Conservation (phyloP, 345 rosid genomes). For the Melastoma malabathricum region DNA sequence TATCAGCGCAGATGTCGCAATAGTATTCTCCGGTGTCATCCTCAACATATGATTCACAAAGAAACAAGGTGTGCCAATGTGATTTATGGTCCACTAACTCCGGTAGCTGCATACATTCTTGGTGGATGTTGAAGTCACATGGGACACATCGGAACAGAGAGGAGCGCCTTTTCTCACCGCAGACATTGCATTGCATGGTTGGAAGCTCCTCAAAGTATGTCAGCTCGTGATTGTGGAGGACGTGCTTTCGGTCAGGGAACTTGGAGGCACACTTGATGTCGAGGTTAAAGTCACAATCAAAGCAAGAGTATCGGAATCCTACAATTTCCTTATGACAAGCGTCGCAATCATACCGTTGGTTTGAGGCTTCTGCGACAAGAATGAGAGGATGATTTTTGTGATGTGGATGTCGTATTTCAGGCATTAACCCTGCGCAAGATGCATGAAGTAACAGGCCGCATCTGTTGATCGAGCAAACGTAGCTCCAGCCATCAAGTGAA, state of each 20-base stretch:
- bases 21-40: neutral
- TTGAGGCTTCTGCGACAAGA: neutral
- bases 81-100: rapidly evolving
- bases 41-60: neutral
- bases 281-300: neutral
- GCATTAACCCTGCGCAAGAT: neutral
- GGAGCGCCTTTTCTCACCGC: too few relatives aligned
- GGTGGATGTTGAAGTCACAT: too few relatives aligned
- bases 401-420: neutral
- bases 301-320: rapidly evolving
- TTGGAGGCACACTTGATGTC: rapidly evolving
- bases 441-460: rapidly evolving
- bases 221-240: too few relatives aligned
- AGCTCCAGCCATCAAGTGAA: neutral
- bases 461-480: neutral
- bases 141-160: too few relatives aligned
- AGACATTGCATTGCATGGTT: too few relatives aligned
- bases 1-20: neutral
- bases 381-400: neutral
- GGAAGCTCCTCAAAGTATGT: too few relatives aligned
- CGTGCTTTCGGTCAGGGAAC: too few relatives aligned
- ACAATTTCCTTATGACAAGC: rapidly evolving
- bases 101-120: neutral
- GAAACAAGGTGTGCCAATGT: rapidly evolving
- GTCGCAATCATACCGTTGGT: rapidly evolving